These are phyloP conservation scores for Persicaria maculosa DNA, from an alignment of 148 eudicot species.

Conservation along the genomic window DNA sequence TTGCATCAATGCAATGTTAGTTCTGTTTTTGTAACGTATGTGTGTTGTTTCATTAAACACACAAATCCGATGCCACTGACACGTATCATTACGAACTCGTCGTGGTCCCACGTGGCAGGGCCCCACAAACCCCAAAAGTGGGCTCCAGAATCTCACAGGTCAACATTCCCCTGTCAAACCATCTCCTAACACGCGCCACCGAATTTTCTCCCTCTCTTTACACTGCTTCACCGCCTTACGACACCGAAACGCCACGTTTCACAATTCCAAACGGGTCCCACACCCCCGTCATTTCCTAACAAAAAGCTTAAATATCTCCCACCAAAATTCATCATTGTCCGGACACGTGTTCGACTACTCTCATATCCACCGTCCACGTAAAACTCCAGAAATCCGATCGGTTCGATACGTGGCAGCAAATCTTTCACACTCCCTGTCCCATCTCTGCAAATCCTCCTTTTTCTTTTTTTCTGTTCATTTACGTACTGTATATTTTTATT, in stretches of 20 bases:
- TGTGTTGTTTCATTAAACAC: too few relatives aligned
- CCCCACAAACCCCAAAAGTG: neutral
- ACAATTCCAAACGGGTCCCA: neutral
- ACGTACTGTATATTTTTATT: neutral
- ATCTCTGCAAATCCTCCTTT: slow-evolving; percentile 4
- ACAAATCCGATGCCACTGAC: neutral
- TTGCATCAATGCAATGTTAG: too few relatives aligned
- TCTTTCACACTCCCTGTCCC: slow-evolving; percentile 8
- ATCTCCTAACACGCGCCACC: slow-evolving; percentile 7
- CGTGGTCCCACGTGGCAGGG: neutral
- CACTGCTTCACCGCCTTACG: slow-evolving; percentile 7
- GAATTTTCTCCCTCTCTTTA: neutral
- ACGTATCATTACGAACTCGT: neutral
- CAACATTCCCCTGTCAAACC: slow-evolving; percentile 14
- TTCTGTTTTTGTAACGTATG: too few relatives aligned
- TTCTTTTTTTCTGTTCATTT: neutral
- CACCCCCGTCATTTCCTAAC: neutral
- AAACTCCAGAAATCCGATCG: slow-evolving; percentile 6
- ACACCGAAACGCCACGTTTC: slow-evolving; percentile 12
- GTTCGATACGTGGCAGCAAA: slow-evolving; percentile 5
- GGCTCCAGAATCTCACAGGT: slow-evolving; percentile 6
- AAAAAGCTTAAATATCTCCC: slow-evolving; percentile 2
- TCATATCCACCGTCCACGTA: slow-evolving; percentile 9
- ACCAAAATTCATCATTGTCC: neutral
- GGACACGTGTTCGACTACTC: neutral